Conservation (phyloP, 805 yeast species). For the Candida xiaguanensis region DNA sequence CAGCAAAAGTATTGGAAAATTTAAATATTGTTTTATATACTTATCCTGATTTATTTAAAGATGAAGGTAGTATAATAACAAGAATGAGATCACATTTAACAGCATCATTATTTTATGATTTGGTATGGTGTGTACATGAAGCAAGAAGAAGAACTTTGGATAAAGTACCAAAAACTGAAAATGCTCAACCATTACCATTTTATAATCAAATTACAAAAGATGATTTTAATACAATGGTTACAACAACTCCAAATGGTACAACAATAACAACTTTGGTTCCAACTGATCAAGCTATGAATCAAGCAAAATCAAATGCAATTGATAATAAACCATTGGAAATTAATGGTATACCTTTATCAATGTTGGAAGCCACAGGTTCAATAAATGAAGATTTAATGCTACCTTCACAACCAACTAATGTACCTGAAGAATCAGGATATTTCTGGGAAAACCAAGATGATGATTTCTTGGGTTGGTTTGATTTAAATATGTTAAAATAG, state of each 20-base stretch:
- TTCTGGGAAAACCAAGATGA: slow-evolving; percentile 72
- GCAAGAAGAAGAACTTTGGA: slow-evolving; percentile 66
- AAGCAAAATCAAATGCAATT: slow-evolving; percentile 57
- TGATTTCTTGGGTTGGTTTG: slow-evolving; percentile 94
- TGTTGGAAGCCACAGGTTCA: slow-evolving; percentile 81
- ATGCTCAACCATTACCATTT: slow-evolving; percentile 72
- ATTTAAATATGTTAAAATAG: slow-evolving; percentile 46
- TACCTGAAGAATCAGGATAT: slow-evolving; percentile 32
- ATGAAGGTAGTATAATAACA: slow-evolving; percentile 68
- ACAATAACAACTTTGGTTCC: slow-evolving; percentile 87
- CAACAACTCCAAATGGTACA: slow-evolving; percentile 90
- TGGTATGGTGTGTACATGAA: slow-evolving; percentile 93
- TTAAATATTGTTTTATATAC: slow-evolving; percentile 82
- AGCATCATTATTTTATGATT: slow-evolving; percentile 85
- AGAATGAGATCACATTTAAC: slow-evolving; percentile 91
- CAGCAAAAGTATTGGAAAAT: slow-evolving; percentile 87
- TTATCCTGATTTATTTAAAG: slow-evolving; percentile 77
- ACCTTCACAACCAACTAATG: slow-evolving; percentile 8
- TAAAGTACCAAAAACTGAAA: slow-evolving; percentile 6
- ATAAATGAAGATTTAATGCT: slow-evolving; percentile 24
- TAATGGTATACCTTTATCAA: slow-evolving; percentile 64
- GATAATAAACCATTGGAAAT: slow-evolving; percentile 57
- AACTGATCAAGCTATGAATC: slow-evolving; percentile 68
- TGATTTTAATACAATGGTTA: slow-evolving; percentile 78
- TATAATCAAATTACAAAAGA: slow-evolving; percentile 88